These are phyloP conservation scores for Litchi chinensis DNA, from an alignment of 345 rosid species.

Conservation along the genomic window DNA sequence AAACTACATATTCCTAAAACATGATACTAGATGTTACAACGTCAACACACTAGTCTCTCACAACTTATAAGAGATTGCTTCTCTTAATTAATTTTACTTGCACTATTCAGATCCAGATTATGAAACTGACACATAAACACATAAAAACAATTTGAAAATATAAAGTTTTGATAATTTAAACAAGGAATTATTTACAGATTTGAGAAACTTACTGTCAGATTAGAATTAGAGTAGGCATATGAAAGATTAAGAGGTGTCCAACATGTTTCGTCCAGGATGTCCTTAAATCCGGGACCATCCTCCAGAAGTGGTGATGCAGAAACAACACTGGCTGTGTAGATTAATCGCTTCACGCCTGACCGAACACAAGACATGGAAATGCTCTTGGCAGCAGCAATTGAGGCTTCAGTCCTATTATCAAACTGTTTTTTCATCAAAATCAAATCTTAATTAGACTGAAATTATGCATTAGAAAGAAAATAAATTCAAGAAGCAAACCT, in stretches of 20 bases:
- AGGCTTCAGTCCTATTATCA: background rate
- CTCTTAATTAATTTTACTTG: too few species aligned
- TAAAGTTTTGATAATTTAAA: too few species aligned
- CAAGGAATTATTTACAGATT: too few species aligned
- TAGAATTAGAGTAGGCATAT: background rate
- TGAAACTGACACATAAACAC: background rate
- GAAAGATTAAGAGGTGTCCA: slow-evolving; percentile 5
- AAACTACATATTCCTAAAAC: slow-evolving; percentile 36
- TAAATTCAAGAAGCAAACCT: slow-evolving; percentile 10
- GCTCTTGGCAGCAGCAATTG: background rate
- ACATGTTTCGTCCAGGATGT: background rate
- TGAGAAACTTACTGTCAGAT: background rate
- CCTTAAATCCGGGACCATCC: slow-evolving; percentile 9
- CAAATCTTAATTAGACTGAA: background rate
- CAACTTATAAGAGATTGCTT: background rate
- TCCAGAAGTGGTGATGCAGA: background rate
- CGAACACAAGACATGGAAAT: background rate
- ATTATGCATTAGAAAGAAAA: background rate
- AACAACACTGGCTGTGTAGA: slow-evolving; percentile 4
- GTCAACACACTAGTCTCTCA: background rate
- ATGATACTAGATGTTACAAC: background rate
- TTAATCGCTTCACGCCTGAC: slow-evolving; percentile 10
- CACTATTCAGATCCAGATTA: background rate
- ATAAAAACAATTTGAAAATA: too few species aligned
- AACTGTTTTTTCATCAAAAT: background rate